Evolutionary conservation across 331 rosid species (phyloP).

Genomic region (Spiraea crenata): DNA sequence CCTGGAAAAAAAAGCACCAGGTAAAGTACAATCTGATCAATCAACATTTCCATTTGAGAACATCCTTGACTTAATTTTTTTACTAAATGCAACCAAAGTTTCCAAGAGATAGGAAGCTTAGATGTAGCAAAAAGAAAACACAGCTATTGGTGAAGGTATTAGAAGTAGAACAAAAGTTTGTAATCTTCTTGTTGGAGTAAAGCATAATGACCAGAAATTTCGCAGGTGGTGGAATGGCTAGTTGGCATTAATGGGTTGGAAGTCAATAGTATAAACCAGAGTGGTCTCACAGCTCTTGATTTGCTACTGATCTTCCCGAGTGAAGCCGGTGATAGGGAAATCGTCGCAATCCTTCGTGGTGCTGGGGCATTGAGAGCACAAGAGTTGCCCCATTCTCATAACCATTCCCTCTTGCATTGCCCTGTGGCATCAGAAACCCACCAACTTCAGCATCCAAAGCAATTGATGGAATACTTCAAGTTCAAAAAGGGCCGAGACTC

Average conservation of each 20-base stretch:
- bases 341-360: conserved; percentile 13
- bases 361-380: conserved; percentile 23
- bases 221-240: conserved; percentile 30
- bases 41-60: neutral
- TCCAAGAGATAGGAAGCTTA: no score
- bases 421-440: neutral
- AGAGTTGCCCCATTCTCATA: neutral
- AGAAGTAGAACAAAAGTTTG: neutral
- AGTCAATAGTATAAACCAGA: conserved; percentile 21
- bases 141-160: no score
- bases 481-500: conserved; percentile 37
- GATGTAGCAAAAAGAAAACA: no score
- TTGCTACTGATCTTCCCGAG: conserved; percentile 30
- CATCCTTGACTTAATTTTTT: no score
- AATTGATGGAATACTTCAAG: conserved; percentile 26
- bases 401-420: neutral
- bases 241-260: neutral
- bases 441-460: neutral
- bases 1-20: conserved; percentile 33
- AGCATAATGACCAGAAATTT: neutral
- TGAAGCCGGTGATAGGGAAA: conserved; percentile 35
- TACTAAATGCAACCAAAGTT: no score
- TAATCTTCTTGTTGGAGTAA: neutral
- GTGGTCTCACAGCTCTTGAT: conserved; percentile 33
- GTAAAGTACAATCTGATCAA: conserved; percentile 9